phyloP scores from a whole-genome alignment of 2,329 filamentous ascomycete species.

The Cadophora sp. region DNA sequence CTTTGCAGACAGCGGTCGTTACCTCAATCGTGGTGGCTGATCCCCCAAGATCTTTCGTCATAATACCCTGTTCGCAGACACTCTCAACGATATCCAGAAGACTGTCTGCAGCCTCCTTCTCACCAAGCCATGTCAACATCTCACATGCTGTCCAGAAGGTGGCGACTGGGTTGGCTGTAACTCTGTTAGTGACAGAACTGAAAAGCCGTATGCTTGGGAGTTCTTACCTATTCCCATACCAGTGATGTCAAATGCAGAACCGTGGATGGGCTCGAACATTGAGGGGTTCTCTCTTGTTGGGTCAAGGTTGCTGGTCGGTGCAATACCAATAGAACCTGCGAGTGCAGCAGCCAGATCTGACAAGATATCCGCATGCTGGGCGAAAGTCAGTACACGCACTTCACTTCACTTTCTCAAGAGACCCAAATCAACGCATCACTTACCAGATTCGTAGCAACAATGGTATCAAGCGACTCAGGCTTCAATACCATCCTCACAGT shows the following conservation, averaged over 20 bases:
- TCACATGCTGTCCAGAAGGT: conserved; percentile 65
- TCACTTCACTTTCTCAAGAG: background rate
- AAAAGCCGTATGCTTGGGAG: background rate
- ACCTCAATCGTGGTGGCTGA: conserved; percentile 28
- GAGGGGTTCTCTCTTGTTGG: conserved; percentile 60
- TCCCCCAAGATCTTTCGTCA: conserved; percentile 61
- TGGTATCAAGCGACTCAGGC: conserved; percentile 64
- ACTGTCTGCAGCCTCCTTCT: conserved; percentile 55
- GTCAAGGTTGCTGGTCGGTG: conserved; percentile 72
- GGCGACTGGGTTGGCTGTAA: conserved; percentile 61
- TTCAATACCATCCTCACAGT: conserved; percentile 62
- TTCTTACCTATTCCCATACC: conserved; percentile 52
- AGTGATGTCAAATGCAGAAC: conserved; percentile 64
- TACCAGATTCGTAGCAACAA: conserved; percentile 65
- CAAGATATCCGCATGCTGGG: conserved; percentile 66
- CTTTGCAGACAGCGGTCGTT: conserved; percentile 31
- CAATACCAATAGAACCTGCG: conserved; percentile 75
- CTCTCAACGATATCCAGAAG: conserved; percentile 59
- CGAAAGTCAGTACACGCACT: background rate
- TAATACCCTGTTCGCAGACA: conserved; percentile 57
- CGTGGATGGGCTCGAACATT: conserved; percentile 69
- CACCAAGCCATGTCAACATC: conserved; percentile 63
- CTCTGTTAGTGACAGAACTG: conserved; percentile 12
- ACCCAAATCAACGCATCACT: background rate
- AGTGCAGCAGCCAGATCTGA: conserved; percentile 74